Percentiles rank a stretch among this genome's conserved stretches.
Evolutionary conservation across 73 alveolate species (phyloP).

Genomic region (Symbiodinium natans): DNA sequence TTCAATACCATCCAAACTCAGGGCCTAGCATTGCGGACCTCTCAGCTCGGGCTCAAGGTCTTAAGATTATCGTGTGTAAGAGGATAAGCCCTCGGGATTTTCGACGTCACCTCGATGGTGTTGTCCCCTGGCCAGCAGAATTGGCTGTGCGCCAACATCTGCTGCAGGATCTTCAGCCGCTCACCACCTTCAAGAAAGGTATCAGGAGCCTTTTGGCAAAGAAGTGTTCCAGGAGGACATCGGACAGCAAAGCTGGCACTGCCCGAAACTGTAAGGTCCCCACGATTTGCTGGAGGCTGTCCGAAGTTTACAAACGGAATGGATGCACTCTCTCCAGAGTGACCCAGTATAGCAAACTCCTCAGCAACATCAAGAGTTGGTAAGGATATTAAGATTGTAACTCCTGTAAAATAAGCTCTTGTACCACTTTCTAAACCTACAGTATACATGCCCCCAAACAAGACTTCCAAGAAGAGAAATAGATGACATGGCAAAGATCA

Average conservation of each 20-base stretch:
- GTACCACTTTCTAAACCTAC: too few relatives aligned
- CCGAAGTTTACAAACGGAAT: constrained; percentile 64
- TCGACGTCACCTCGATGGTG: constrained; percentile 19
- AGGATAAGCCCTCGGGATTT: not conserved
- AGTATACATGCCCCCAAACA: too few relatives aligned
- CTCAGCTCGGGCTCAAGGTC: too few relatives aligned
- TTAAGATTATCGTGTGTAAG: too few relatives aligned
- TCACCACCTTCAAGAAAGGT: constrained; percentile 11
- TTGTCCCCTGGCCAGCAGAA: constrained; percentile 70
- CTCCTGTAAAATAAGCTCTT: too few relatives aligned
- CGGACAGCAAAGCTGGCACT: too few relatives aligned
- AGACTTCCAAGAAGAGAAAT: too few relatives aligned
- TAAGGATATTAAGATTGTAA: too few relatives aligned
- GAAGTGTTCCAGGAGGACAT: too few relatives aligned
- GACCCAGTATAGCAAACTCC: constrained; percentile 47
- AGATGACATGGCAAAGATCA: too few relatives aligned
- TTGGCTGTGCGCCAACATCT: constrained; percentile 63
- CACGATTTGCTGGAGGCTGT: constrained; percentile 48
- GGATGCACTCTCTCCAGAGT: constrained; percentile 32
- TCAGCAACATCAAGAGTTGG: too few relatives aligned
- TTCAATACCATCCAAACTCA: not conserved
- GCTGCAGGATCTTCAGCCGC: constrained; percentile 43
- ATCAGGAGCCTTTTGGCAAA: too few relatives aligned
- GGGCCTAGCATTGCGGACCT: not conserved
- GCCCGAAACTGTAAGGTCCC: not conserved